Percentiles rank a stretch among this genome's conserved stretches.
These are phyloP conservation scores for Suillus clintonianus DNA, from an alignment of 768 basidiomycete species.

Conservation along the genomic window DNA sequence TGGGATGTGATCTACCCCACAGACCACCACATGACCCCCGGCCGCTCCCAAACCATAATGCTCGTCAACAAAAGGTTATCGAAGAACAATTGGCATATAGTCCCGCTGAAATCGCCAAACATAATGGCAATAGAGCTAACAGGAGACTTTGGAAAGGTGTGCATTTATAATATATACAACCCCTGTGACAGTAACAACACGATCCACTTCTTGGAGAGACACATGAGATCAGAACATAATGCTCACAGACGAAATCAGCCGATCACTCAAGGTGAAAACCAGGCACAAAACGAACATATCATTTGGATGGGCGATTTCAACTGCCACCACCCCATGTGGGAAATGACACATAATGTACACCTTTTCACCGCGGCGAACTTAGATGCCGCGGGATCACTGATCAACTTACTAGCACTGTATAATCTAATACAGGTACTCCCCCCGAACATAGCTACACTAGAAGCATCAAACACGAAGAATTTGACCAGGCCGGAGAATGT, in stretches of 20 bases:
- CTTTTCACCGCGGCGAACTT: too few relatives aligned
- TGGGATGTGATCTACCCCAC: too few relatives aligned
- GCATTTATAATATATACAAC: background rate
- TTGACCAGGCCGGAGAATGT: too few relatives aligned
- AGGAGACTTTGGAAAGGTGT: background rate
- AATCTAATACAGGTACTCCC: conserved; percentile 7
- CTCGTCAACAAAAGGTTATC: background rate
- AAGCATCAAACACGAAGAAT: too few relatives aligned
- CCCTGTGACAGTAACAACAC: background rate
- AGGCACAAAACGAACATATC: too few relatives aligned
- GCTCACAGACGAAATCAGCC: too few relatives aligned
- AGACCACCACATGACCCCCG: too few relatives aligned
- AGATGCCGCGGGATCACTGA: too few relatives aligned
- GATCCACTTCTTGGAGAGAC: background rate
- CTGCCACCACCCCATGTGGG: background rate
- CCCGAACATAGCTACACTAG: too few relatives aligned
- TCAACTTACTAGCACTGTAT: conserved; percentile 5
- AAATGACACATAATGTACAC: background rate
- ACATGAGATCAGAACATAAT: too few relatives aligned
- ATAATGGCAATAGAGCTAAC: background rate
- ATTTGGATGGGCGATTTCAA: background rate
- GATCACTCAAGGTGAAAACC: fast-evolving
- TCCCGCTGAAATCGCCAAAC: background rate
- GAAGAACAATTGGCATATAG: background rate
- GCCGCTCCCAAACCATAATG: fast-evolving